Percentiles rank a stretch among this genome's conserved stretches.
These are phyloP conservation scores for Cadophora sp. DNA, from an alignment of 2,329 filamentous ascomycete genomes.

Conservation along the genomic window DNA sequence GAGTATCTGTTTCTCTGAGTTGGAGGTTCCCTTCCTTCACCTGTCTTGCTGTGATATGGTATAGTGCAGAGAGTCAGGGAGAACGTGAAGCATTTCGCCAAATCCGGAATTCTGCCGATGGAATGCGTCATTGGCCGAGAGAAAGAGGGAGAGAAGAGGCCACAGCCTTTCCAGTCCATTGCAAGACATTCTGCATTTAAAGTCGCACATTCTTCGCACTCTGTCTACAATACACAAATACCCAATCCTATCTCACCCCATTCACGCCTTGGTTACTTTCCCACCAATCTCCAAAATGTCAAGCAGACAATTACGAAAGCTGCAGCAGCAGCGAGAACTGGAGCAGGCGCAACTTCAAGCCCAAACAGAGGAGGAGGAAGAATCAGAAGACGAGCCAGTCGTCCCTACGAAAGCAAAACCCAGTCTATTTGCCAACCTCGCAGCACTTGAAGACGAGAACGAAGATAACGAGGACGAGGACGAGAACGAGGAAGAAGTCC, in stretches of 20 bases:
- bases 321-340: slow-evolving; percentile 46
- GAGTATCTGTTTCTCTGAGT: neutral
- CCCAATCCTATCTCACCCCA: no score
- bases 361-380: slow-evolving; percentile 38
- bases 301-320: slow-evolving; percentile 46
- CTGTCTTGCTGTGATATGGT: no score
- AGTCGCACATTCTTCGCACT: neutral
- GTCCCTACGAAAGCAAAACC: slow-evolving; percentile 49
- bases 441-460: slow-evolving; percentile 51
- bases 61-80: no score
- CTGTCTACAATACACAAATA: neutral
- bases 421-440: slow-evolving; percentile 62
- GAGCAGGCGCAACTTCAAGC: slow-evolving; percentile 37
- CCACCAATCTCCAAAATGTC: slow-evolving; percentile 40
- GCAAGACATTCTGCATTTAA: neutral
- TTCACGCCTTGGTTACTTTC: neutral
- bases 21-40: no score
- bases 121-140: slow-evolving; percentile 41
- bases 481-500: slow-evolving; percentile 42
- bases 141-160: neutral
- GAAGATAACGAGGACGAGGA: slow-evolving; percentile 46
- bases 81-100: no score
- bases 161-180: neutral
- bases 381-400: slow-evolving; percentile 43
- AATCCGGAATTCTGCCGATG: slow-evolving; percentile 10